A percentile compares a stretch with the other conserved stretches of the same genome.
Evolutionary conservation across 179 eudicot genomes (phyloP).

Genomic region (Beta lomatogona): DNA sequence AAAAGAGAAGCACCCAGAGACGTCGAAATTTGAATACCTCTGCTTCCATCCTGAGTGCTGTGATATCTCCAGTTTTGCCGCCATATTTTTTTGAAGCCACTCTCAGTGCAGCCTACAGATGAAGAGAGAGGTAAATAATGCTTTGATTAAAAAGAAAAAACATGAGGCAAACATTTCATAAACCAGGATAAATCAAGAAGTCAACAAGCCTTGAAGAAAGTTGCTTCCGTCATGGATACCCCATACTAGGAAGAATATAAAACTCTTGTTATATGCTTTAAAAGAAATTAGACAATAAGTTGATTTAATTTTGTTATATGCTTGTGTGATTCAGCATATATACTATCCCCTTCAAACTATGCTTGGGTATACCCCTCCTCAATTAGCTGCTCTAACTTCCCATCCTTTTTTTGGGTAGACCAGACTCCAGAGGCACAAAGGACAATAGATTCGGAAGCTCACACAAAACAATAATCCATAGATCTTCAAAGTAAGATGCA

Average conservation of each 20-base stretch:
- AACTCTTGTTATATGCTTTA: neutral
- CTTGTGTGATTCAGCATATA: too few species aligned
- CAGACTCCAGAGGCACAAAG: neutral
- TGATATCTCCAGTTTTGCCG: constrained; percentile 57
- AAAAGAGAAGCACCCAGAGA: constrained; percentile 7
- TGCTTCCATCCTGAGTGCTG: constrained; percentile 62
- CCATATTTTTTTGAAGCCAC: constrained; percentile 72
- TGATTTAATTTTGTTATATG: too few species aligned
- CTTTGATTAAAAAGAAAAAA: neutral
- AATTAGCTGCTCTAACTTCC: neutral
- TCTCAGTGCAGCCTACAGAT: constrained; percentile 62
- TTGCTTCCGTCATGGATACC: neutral
- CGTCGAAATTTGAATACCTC: constrained; percentile 56
- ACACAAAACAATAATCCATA: neutral
- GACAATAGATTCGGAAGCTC: neutral
- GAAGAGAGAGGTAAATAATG: neutral
- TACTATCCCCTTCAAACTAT: neutral
- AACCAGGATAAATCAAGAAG: neutral
- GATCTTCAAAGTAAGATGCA: neutral
- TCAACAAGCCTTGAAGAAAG: neutral
- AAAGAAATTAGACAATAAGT: too few species aligned
- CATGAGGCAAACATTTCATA: neutral
- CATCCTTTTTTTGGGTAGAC: neutral
- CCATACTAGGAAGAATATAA: neutral
- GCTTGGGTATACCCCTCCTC: neutral